Evolutionary conservation across 2,329 filamentous ascomycete genomes (phyloP), one percentile per base, ranked within the genome.

Genomic region (Zalaria obscura): DNA sequence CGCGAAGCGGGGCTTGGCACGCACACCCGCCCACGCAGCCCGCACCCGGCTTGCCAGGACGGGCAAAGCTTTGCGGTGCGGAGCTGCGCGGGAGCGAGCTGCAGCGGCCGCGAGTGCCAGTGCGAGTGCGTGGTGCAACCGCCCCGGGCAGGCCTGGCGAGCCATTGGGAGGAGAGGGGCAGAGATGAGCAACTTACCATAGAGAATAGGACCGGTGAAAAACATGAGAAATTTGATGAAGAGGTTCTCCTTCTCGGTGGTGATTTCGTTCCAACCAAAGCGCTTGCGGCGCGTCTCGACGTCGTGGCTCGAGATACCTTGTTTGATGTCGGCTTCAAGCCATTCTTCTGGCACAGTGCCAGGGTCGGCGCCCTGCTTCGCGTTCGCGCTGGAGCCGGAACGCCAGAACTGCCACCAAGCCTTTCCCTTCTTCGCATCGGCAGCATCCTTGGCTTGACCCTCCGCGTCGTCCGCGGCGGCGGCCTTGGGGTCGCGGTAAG

Each of bases 171-270:
- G 38, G 35, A 41, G 28, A 31, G 38, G 36, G 18, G 18, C 18
- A 18, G 18, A 18, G 18, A 18, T 18, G 2, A 35, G 40, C 46
- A 50, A 63, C 76, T 59, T 70, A 83, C 80, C 78, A 64, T 84
- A 85, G 48, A 84, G 75, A 68, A 85, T 80, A 47, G 80, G 80
- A 55, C 80, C 80, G 51, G 68, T 76, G 72, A 85, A 85, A 68
- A 80, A 85, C 58, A 75, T 71, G 52, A 85, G 64, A 66, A 85
- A 84, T 66, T 84, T 79, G 58, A 80, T 60, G 60, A 83, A 72
- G 67, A 83, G 66, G 67, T 83, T 84, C 65, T 79, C 76, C 70
- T 83, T 83, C 67, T 84, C 80, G 28, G 78, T 75, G 27, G 71
- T 68, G 59, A 85, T 68, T 60, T 85, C 80, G 66, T 84, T 85